Evolutionary conservation across 805 yeast genomes (phyloP).

Genomic region (Cephaloascus fragrans): DNA sequence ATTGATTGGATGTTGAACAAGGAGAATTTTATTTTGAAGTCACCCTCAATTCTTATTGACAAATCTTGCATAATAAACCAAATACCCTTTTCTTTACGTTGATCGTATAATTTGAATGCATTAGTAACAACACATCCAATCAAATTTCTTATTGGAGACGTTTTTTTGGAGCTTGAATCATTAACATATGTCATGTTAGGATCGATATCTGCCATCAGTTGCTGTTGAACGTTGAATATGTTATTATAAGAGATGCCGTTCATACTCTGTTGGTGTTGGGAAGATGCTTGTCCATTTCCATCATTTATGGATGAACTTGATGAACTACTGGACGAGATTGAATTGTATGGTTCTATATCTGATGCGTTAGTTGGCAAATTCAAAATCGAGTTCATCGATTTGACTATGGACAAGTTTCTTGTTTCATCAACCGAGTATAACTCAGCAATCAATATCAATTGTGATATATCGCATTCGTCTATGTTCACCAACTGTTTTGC

Average conservation of each 20-base stretch:
- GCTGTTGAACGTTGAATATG: too few relatives aligned
- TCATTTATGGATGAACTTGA: not conserved
- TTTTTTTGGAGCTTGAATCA: not conserved
- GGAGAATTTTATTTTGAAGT: slow-evolving; percentile 23
- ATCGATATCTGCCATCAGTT: too few relatives aligned
- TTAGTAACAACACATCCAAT: slow-evolving; percentile 29
- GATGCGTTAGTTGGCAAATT: too few relatives aligned
- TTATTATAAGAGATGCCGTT: too few relatives aligned
- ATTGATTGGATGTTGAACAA: slow-evolving; percentile 15
- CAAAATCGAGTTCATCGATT: slow-evolving; percentile 3
- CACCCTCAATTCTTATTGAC: slow-evolving; percentile 32
- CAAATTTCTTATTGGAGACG: slow-evolving; percentile 21
- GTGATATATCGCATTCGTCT: slow-evolving; percentile 15
- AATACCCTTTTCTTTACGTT: slow-evolving; percentile 20
- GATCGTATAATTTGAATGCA: slow-evolving; percentile 25
- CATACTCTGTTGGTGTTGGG: not conserved
- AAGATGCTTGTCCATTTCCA: too few relatives aligned
- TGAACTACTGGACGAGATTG: not conserved
- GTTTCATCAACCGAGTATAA: slow-evolving; percentile 25
- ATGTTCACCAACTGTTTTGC: not conserved
- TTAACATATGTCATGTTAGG: not conserved
- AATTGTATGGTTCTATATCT: not conserved
- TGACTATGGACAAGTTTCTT: slow-evolving; percentile 6
- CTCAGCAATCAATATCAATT: slow-evolving; percentile 26
- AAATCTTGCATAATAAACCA: slow-evolving; percentile 34